These are phyloP conservation scores for Logfia minima DNA, from an alignment of 129 eudicot species.

Conservation along the genomic window DNA sequence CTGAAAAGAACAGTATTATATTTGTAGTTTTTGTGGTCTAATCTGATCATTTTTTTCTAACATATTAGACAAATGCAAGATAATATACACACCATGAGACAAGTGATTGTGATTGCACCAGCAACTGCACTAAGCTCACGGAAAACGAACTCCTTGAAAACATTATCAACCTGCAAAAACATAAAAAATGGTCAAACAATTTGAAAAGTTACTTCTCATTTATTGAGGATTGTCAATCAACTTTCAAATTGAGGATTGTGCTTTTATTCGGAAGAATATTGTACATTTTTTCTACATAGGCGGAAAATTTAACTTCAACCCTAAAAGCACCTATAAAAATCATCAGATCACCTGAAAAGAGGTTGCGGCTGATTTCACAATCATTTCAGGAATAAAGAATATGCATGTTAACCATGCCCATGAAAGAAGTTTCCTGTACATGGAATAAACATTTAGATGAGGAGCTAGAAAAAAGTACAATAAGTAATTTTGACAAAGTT, in stretches of 20 bases:
- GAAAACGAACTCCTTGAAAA: conserved; percentile 55
- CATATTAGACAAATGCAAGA: background rate
- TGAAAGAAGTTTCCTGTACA: conserved; percentile 93
- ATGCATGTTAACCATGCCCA: conserved; percentile 99
- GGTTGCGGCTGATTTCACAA: conserved; percentile 70
- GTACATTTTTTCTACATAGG: background rate
- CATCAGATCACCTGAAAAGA: conserved; percentile 53
- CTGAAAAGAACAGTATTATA: background rate
- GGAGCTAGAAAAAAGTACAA: background rate
- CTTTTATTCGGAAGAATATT: background rate
- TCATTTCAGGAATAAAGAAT: conserved; percentile 90
- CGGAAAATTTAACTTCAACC: background rate
- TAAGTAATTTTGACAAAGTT: conserved; percentile 13
- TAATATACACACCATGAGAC: conserved; percentile 74
- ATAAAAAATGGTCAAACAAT: background rate
- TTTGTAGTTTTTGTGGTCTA: background rate
- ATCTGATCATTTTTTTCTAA: background rate
- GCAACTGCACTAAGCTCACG: conserved; percentile 91
- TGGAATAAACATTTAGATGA: conserved; percentile 16
- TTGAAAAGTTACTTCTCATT: background rate
- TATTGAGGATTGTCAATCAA: background rate
- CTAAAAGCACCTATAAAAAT: background rate
- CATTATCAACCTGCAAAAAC: conserved; percentile 53
- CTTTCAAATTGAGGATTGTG: background rate
- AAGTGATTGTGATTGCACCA: conserved; percentile 90